These are phyloP conservation scores for Rubia peregrina DNA, from an alignment of 305 asterid genomes.

Conservation along the genomic window DNA sequence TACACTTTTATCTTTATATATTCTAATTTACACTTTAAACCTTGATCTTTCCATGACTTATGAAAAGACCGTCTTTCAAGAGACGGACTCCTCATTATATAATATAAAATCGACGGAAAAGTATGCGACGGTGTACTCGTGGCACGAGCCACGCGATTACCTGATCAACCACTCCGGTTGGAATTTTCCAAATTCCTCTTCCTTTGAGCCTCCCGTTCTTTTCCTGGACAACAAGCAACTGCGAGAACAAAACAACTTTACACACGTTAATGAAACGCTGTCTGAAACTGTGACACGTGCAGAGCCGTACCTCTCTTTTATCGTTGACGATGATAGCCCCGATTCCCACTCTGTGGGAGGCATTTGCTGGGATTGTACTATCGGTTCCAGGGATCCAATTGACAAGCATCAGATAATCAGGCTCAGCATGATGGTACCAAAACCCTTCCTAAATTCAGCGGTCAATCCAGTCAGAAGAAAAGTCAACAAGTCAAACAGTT, in stretches of 20 bases:
- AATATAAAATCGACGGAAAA: background rate
- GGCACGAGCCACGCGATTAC: conserved; percentile 20
- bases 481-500: background rate
- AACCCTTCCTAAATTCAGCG: conserved; percentile 61
- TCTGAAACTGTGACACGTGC: background rate
- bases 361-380: conserved; percentile 68
- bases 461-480: background rate
- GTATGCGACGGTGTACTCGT: background rate
- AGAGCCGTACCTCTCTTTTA: conserved; percentile 52
- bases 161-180: conserved; percentile 73
- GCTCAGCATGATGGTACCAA: conserved; percentile 76
- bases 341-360: conserved; percentile 57
- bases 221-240: conserved; percentile 81
- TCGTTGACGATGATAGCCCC: conserved; percentile 69
- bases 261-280: too few relatives aligned
- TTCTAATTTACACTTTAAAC: too few relatives aligned
- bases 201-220: conserved; percentile 48
- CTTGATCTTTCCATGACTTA: too few relatives aligned
- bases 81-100: too few relatives aligned
- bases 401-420: conserved; percentile 71
- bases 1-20: too few relatives aligned
- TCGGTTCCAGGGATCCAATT: conserved; percentile 54
- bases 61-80: too few relatives aligned
- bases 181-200: conserved; percentile 71
- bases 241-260: background rate